Evolutionary conservation across 2,329 filamentous ascomycete genomes (phyloP).

Genomic region (Aspergillus niger): DNA sequence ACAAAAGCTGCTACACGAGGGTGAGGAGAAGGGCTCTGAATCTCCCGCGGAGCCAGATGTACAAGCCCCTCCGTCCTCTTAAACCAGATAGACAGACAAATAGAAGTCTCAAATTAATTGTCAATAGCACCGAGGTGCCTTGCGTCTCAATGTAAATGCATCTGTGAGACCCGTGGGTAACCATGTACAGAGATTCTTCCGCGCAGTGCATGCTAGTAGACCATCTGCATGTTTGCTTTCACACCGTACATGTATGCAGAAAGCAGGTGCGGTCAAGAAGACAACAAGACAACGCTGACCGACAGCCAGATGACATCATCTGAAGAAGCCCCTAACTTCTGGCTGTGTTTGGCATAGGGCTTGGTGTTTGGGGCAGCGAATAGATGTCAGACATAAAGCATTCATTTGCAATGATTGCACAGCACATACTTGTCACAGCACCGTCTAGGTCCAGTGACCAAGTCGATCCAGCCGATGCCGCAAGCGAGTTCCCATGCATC

Average conservation of each 20-base stretch:
- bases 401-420: not conserved
- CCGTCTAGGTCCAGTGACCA: not conserved
- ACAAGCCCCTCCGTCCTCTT: not conserved
- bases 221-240: not conserved
- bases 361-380: not conserved
- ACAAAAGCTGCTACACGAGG: conserved; percentile 13
- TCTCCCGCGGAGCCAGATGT: conserved; percentile 10
- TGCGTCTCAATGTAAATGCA: no score
- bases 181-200: not conserved
- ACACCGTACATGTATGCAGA: not conserved
- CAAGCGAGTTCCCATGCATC: not conserved
- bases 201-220: not conserved
- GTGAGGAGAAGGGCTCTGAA: conserved; percentile 5
- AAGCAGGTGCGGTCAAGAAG: not conserved
- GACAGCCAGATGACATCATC: not conserved
- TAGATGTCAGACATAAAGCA: not conserved
- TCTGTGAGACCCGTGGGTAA: not conserved
- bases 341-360: not conserved
- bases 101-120: not conserved
- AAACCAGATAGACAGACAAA: conserved; percentile 5
- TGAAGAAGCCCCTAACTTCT: not conserved
- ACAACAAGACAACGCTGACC: not conserved
- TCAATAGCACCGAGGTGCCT: not conserved
- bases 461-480: not conserved
- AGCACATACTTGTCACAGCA: not conserved